Evolutionary conservation across 441 rosid species (phyloP).

Genomic region (Euphorbia corollata): DNA sequence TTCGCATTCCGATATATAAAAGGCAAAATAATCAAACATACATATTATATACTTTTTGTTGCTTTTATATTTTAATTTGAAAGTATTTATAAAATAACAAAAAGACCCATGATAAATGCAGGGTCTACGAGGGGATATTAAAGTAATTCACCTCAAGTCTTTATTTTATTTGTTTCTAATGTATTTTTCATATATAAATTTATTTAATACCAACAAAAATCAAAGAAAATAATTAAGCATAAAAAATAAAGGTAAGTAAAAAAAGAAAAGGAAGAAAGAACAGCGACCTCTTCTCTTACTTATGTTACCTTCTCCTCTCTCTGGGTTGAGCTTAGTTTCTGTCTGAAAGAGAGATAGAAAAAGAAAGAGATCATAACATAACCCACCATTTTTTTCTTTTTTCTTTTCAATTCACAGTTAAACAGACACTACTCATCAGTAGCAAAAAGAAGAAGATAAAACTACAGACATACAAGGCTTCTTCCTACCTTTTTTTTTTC

Average conservation of each 20-base stretch:
- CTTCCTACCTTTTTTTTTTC: neutral
- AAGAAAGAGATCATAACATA: constrained; percentile 17
- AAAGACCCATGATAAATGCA: too few relatives aligned
- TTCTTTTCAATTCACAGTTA: constrained; percentile 5
- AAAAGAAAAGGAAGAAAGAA: constrained; percentile 30
- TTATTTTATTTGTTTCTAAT: constrained; percentile 15
- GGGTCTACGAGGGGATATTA: neutral
- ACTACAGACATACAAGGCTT: constrained; percentile 23
- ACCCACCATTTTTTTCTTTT: constrained; percentile 25
- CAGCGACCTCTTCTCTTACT: constrained; percentile 30
- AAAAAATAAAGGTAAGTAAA: constrained; percentile 26
- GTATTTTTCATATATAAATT: neutral
- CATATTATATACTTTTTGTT: too few relatives aligned
- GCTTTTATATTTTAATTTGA: too few relatives aligned
- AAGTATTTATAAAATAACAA: too few relatives aligned
- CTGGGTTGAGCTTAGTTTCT: constrained; percentile 23
- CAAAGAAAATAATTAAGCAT: too few relatives aligned
- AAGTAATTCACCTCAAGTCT: constrained; percentile 16
- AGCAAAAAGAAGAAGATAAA: constrained; percentile 39
- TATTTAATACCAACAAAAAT: too few relatives aligned
- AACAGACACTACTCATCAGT: neutral
- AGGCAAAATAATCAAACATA: too few relatives aligned
- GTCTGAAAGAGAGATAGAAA: constrained; percentile 26
- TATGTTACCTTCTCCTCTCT: constrained; percentile 21
- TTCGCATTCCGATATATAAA: too few relatives aligned